Base-by-base conservation (phyloP, 108 stramenopile species). In the Seminavis robusta region DNA sequence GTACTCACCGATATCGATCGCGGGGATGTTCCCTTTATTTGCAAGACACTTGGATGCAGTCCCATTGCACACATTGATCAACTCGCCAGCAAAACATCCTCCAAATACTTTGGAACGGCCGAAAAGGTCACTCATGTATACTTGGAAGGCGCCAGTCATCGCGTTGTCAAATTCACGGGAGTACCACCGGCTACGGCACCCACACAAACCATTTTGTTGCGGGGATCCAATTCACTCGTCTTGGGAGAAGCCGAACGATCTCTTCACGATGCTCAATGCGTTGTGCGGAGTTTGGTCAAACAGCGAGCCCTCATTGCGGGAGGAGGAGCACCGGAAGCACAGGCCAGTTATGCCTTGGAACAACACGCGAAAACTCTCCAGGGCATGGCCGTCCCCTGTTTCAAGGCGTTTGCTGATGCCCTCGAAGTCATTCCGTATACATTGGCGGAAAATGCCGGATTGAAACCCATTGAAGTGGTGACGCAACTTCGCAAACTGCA, bases 241-340 rank as follows among this genome's bases (percentile, higher is more conserved):
- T 70, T 99, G 52, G 95, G 92, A 26, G 99, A 99, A 83, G 96
- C 98, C 23, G 93, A 96, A 63, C 93, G 99, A 19, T 94, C 91
- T 63, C 59, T 99, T 48, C 99, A 99, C 71, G 99, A 99, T 84
- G 99, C 99, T 23, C 97, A 98, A 54, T 99, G 99, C 56, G 99
- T 98, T 3, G 96, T 96, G 27, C 92, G 98, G 24, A 84, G 83
- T 10, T 67, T 99, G 52, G 97, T 99, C 50, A 98, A 99, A 83
- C 78, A 97, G 63, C 76, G 94, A 1, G 86, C 76, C 66, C 63
- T 98, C 62, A 97, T 98, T 76, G 92, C 95, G 13, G 99, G 98
- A n/a, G 99, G 99, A n/a, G 97, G 97, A 29, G 96, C 97, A 15
- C 79, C 96, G 24, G 99, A 99, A 77, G 83, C 92, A 7, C 95